These are phyloP conservation scores for Trichoderma oligosporum DNA, from an alignment of 2,329 filamentous ascomycete genomes.

Conservation along the genomic window DNA sequence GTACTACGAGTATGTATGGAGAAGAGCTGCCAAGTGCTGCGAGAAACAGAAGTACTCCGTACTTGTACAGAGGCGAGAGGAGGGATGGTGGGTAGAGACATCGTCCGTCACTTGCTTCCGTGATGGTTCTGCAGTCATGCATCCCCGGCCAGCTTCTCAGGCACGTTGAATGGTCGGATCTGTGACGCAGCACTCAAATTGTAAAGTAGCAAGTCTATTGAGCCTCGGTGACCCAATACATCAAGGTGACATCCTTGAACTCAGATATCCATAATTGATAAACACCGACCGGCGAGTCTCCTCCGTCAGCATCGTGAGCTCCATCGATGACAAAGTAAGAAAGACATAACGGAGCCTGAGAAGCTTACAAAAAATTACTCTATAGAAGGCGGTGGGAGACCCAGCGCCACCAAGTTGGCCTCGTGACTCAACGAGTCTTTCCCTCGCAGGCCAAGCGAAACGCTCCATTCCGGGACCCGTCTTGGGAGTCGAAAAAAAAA, in stretches of 20 bases:
- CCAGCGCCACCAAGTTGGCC: slow-evolving; percentile 21
- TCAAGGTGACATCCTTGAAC: not conserved
- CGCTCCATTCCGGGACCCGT: slow-evolving; percentile 19
- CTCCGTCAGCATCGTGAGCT: slow-evolving; percentile 10
- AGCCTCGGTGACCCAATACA: slow-evolving; percentile 11
- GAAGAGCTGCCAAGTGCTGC: slow-evolving; percentile 14
- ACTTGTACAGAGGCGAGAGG: not conserved
- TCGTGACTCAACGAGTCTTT: slow-evolving; percentile 19
- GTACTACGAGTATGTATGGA: slow-evolving; percentile 1
- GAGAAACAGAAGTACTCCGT: slow-evolving; percentile 9
- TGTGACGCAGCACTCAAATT: not conserved
- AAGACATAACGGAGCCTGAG: not conserved
- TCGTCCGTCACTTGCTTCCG: slow-evolving; percentile 6
- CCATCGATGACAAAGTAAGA: not conserved
- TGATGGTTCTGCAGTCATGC: not conserved
- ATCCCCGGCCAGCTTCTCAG: slow-evolving; percentile 10
- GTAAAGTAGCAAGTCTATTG: not conserved
- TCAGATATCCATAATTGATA: not conserved
- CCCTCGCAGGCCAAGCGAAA: slow-evolving; percentile 6
- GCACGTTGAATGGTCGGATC: not conserved
- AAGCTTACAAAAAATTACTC: slow-evolving; percentile 3
- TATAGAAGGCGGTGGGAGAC: slow-evolving; percentile 15
- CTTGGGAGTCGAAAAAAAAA: slow-evolving; percentile 9
- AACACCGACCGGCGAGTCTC: slow-evolving; percentile 5
- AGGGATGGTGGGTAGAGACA: not conserved